phyloP scores from a whole-genome alignment of 2,329 filamentous ascomycete species.

The Colletotrichum plurivorum region DNA sequence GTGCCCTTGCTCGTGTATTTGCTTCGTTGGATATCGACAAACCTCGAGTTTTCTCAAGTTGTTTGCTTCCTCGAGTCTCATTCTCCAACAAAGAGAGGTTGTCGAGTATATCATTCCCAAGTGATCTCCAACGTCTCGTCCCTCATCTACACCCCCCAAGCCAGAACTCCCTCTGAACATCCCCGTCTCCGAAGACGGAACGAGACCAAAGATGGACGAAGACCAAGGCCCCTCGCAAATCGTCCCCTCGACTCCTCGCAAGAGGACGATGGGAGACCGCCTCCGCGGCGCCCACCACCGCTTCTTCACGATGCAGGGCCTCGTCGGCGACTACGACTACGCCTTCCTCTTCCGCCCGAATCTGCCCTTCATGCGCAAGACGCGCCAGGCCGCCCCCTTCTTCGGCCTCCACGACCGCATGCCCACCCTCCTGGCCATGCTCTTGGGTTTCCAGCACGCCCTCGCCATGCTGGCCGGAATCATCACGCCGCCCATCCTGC shows the following conservation, averaged over 20 bases:
- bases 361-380: conserved; percentile 83
- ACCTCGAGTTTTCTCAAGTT: too few species aligned
- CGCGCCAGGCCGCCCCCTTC: conserved; percentile 76
- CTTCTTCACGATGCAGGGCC: conserved; percentile 75
- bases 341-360: conserved; percentile 86
- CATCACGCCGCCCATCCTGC: conserved; percentile 84
- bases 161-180: background rate
- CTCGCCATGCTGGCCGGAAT: conserved; percentile 83
- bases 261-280: conserved; percentile 50
- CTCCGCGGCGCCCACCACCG: conserved; percentile 53
- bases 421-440: conserved; percentile 79
- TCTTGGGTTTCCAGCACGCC: conserved; percentile 85
- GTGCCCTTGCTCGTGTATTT: too few species aligned
- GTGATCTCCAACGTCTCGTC: background rate
- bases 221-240: conserved; percentile 67
- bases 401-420: conserved; percentile 87
- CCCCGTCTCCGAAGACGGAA: background rate
- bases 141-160: background rate
- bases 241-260: conserved; percentile 54
- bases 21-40: too few species aligned
- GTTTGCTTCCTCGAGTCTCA: too few species aligned
- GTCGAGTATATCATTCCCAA: too few species aligned
- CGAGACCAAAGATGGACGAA: conserved; percentile 64
- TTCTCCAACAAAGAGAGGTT: too few species aligned
- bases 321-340: conserved; percentile 92